A percentile compares a stretch with the other conserved stretches of the same genome.
These are phyloP conservation scores for Aspergillus amoenus DNA, from an alignment of 2,329 filamentous ascomycete genomes.

Conservation along the genomic window DNA sequence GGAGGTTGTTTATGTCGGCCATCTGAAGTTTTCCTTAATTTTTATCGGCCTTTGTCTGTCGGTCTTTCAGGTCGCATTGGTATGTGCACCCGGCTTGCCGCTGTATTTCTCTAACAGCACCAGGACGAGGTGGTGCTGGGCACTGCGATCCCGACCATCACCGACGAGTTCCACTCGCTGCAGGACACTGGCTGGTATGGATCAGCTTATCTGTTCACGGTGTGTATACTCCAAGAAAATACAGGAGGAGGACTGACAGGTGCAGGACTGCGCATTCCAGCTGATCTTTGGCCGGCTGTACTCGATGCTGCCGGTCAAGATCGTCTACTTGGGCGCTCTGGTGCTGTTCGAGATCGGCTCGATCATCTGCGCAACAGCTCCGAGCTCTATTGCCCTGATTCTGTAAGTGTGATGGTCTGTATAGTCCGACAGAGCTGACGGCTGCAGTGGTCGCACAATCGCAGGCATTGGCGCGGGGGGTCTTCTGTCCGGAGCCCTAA, in stretches of 20 bases:
- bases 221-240: too few relatives aligned
- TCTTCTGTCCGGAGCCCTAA: not conserved
- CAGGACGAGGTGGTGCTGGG: conserved; percentile 30
- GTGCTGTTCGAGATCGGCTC: conserved; percentile 26
- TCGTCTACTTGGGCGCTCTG: conserved; percentile 21
- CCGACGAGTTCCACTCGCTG: conserved; percentile 29
- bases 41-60: not conserved
- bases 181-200: conserved; percentile 9
- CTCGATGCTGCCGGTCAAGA: conserved; percentile 12
- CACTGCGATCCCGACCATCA: conserved; percentile 36
- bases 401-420: not conserved
- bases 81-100: not conserved
- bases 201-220: conserved; percentile 2
- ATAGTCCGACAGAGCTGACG: not conserved
- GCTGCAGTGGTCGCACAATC: not conserved
- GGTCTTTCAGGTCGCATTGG: not conserved
- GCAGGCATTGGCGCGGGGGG: conserved; percentile 3
- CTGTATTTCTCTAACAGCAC: not conserved
- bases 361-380: conserved; percentile 21
- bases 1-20: not conserved
- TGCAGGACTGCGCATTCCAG: not conserved
- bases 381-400: conserved; percentile 19
- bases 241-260: too few relatives aligned
- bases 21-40: not conserved
- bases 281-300: conserved; percentile 7